A percentile compares a stretch with the other conserved stretches of the same genome.
These are phyloP conservation scores for Polyrhizophydium stewartii DNA, from an alignment of 371 early-diverging fungal species.

Conservation along the genomic window DNA sequence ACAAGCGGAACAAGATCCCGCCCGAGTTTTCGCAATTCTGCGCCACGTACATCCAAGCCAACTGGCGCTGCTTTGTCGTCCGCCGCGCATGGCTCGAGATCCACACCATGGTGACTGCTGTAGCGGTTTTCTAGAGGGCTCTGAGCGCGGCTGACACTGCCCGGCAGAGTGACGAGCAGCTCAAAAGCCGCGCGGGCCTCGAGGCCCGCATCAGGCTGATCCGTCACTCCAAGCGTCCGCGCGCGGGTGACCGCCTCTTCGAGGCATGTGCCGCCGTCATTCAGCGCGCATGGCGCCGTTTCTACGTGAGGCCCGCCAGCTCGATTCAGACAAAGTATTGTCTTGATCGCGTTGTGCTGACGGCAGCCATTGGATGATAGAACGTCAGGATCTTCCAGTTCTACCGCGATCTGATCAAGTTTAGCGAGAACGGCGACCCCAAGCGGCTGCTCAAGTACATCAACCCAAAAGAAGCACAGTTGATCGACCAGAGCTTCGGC, in stretches of 20 bases:
- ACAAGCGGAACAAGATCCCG: constrained; percentile 12
- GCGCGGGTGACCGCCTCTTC: neutral
- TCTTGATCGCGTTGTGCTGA: too few relatives aligned
- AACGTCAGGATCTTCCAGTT: constrained; percentile 34
- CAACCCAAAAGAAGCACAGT: constrained; percentile 45
- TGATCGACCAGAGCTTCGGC: constrained; percentile 37
- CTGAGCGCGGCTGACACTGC: neutral
- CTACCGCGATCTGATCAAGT: constrained; percentile 40
- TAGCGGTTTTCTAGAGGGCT: too few relatives aligned
- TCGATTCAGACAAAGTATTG: too few relatives aligned
- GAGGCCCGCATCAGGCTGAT: neutral
- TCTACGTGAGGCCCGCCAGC: neutral
- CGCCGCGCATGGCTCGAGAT: constrained; percentile 20
- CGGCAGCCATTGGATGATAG: too few relatives aligned
- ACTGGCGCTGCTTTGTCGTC: constrained; percentile 32
- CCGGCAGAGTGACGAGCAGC: neutral
- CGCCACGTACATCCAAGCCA: constrained; percentile 39
- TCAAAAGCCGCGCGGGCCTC: neutral
- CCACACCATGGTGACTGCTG: constrained; percentile 9
- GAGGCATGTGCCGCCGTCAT: neutral
- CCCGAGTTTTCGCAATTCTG: constrained; percentile 44
- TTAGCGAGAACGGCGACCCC: constrained; percentile 38
- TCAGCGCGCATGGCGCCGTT: neutral
- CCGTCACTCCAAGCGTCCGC: neutral
- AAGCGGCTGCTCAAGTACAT: constrained; percentile 37